Base-by-base conservation (phyloP, 2,329 filamentous ascomycete genomes). In the Aspergillus floridensis region DNA sequence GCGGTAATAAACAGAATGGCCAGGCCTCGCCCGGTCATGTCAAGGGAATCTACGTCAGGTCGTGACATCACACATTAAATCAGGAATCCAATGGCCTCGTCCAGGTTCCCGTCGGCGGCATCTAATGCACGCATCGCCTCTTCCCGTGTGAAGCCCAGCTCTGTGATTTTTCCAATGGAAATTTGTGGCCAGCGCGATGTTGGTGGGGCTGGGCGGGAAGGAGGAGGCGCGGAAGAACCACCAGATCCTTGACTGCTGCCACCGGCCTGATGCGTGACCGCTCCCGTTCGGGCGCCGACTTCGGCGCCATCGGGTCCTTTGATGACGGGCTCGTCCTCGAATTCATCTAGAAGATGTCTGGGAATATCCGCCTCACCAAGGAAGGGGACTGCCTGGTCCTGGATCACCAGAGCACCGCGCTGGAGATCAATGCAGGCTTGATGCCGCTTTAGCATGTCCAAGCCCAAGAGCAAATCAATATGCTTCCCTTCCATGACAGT, bases 401-500 rank as follows among this genome's bases (percentile, higher is more conserved):
- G 90, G 66, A 99, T 96, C 63, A 96, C 84, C 19, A 99, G 85
- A 63, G 88, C 90, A 70, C 95, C 92, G 70, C 88, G 89, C 64
- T 87, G 84, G 12, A 99, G 83, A 74, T 99, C 95, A 70, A 99
- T 93, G 68, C 85, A 90, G 38, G 93, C 95, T 76, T 96, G 93
- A 76, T 98, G 93, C 44, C 95, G 87, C 79, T 96, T 97, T 62
- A 99, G 83, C 91, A 99, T 99, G 75, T 99, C 95, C 47, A 99
- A 80, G 3, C 95, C 95, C 12, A 99, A 85, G 2, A 99, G 84
- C 19, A 99, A 82, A 73, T 98, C 95, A 24, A 99, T 95, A 55
- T 92, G 88, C 77, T 98, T 99, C 65, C 95, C 95, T 79, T 99
- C 95, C 95, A 99, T 99, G 71, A 99, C 95, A 3, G 95, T 99